Conservation (phyloP, 2,329 filamentous ascomycete genomes). For the Fusarium penzigii region DNA sequence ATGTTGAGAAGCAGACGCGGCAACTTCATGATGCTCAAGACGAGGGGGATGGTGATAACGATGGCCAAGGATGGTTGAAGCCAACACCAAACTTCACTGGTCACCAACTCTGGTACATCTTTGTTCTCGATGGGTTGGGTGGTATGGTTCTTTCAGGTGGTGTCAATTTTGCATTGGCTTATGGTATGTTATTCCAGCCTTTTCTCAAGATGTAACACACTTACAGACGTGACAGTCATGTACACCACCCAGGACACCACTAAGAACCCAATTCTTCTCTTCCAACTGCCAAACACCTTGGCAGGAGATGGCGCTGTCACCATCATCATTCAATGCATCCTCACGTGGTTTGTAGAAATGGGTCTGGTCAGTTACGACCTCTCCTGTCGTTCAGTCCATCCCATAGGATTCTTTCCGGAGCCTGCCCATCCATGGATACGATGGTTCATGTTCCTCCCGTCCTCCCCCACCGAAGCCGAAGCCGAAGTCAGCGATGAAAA, state of each 20-base stretch:
- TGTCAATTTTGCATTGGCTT: conserved; percentile 55
- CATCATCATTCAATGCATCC: conserved; percentile 50
- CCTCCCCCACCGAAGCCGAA: neutral
- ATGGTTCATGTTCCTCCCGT: conserved; percentile 36
- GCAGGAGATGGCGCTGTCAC: conserved; percentile 51
- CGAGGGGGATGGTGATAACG: conserved; percentile 2
- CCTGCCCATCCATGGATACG: conserved; percentile 37
- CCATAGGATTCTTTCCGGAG: conserved; percentile 46
- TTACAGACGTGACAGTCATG: conserved; percentile 40
- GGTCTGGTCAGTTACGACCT: conserved; percentile 51
- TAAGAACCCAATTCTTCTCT: conserved; percentile 46
- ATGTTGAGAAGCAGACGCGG: neutral
- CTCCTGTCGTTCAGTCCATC: conserved; percentile 43
- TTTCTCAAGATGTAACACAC: neutral
- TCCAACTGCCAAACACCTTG: conserved; percentile 52
- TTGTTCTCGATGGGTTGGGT: conserved; percentile 48
- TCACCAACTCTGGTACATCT: conserved; percentile 51
- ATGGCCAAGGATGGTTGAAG: conserved; percentile 28
- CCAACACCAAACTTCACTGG: conserved; percentile 43
- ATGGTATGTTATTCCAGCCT: conserved; percentile 37
- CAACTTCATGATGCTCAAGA: neutral
- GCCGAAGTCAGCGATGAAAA: conserved; percentile 1
- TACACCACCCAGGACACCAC: conserved; percentile 42
- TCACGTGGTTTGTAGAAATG: conserved; percentile 54
- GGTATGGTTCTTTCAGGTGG: conserved; percentile 49